These are phyloP conservation scores for Claviceps digitariae DNA, from an alignment of 2,329 filamentous ascomycete genomes.

Conservation along the genomic window DNA sequence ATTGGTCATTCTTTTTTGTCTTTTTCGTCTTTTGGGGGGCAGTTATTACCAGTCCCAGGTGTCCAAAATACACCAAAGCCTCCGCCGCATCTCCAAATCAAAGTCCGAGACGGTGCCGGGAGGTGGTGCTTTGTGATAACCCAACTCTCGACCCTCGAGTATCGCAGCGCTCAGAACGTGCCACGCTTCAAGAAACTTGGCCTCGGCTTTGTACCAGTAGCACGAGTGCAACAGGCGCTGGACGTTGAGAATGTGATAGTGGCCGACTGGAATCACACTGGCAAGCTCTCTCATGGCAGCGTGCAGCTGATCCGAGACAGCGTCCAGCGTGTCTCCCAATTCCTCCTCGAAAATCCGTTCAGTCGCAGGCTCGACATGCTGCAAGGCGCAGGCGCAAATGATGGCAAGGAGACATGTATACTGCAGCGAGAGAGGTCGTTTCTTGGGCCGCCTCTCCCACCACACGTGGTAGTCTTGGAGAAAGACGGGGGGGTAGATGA, in stretches of 20 bases:
- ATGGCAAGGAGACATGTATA: slow-evolving; percentile 18
- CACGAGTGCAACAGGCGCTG: slow-evolving; percentile 17
- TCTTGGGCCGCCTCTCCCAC: slow-evolving; percentile 14
- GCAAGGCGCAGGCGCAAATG: slow-evolving; percentile 16
- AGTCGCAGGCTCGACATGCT: slow-evolving; percentile 14
- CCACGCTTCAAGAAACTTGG: slow-evolving; percentile 18
- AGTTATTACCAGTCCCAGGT: slow-evolving; percentile 20
- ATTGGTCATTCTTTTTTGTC: too few species aligned
- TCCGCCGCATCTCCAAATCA: slow-evolving; percentile 18
- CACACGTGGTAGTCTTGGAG: slow-evolving; percentile 17
- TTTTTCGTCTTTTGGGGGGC: too few species aligned
- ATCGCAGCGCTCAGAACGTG: slow-evolving; percentile 19
- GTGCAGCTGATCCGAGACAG: slow-evolving; percentile 14
- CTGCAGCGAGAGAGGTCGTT: slow-evolving; percentile 13
- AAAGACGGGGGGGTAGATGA: slow-evolving; percentile 18
- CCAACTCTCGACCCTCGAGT: slow-evolving; percentile 17
- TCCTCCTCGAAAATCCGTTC: slow-evolving; percentile 11
- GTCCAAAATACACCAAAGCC: slow-evolving; percentile 20
- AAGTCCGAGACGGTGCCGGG: slow-evolving; percentile 13
- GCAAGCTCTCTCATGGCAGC: slow-evolving; percentile 13
- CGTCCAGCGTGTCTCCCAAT: slow-evolving; percentile 9
- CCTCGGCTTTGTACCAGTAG: slow-evolving; percentile 22
- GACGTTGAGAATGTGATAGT: slow-evolving; percentile 16
- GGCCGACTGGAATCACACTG: slow-evolving; percentile 14
- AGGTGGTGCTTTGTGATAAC: slow-evolving; percentile 12